Evolutionary conservation across 2,329 filamentous ascomycete species (phyloP), one percentile per base, ranked within the genome.

Genomic region (Penicillium hordei): DNA sequence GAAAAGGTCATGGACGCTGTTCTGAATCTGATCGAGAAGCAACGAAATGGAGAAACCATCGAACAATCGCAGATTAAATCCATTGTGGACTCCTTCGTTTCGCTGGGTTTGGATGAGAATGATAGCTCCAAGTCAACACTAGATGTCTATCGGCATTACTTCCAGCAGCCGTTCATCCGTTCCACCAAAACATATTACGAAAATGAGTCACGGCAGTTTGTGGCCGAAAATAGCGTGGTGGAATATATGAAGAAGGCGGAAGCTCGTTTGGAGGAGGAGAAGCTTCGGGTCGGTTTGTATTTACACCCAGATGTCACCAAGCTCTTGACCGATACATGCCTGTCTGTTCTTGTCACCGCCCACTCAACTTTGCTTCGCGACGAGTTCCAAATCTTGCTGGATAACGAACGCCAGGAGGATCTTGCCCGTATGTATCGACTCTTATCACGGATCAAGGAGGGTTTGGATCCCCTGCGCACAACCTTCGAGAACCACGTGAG

Each of bases 231-330:
- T 74, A 96, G 90, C 62, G 92, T 99, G 4, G 93, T 99, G 34
- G 94, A 99, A 72, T 99, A 97, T 78, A 97, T 99, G 94, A 97
- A 97, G 82, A 99, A 99, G 83, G 95, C 94, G 0, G 93, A 97
- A 77, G 78, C 86, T 42, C 88, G 94, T 33, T 78, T 99, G 60
- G 86, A 91, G 8, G 94, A 99, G 76, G 94, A 99, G 76, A 94
- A 96, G 78, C 91, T 93, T 71, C 90, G 94, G 27, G 94, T 99
- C 10, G 87, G 87, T 64, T 86, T 97, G 71, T 99, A 96, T 71
- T 82, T 99, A 45, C 91, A 97, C 69, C 86, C 87, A 36, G 94
- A 99, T 75, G 97, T 97, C 57, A 89, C 90, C 65, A 79, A 87
- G 8, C 88, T 87, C 17, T 80, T 99, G 54, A 96, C 93, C 79